Conservation (phyloP, 2,329 filamentous ascomycete genomes). For the Calonectria ilicicola region DNA sequence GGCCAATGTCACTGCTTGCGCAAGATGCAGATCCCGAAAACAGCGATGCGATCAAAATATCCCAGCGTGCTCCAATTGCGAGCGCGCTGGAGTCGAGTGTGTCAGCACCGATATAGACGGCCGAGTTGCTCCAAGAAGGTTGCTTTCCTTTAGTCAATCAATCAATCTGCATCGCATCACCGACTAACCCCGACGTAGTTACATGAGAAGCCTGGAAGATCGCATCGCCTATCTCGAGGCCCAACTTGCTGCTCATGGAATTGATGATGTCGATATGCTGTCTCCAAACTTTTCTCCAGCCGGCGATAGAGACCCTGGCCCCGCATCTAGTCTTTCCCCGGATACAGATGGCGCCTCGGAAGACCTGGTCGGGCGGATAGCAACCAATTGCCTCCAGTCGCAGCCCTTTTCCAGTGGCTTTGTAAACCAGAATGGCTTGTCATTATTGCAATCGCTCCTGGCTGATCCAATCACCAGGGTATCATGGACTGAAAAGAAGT, state of each 20-base stretch:
- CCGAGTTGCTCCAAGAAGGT: constrained; percentile 29
- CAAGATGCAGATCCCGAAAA: constrained; percentile 34
- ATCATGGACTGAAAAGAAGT: constrained; percentile 11
- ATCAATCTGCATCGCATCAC: too few relatives aligned
- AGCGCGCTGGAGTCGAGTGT: constrained; percentile 27
- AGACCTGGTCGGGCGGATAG: constrained; percentile 12
- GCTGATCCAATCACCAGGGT: constrained; percentile 4
- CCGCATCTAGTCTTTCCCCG: background rate
- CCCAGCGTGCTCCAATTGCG: constrained; percentile 34
- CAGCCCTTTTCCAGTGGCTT: constrained; percentile 1
- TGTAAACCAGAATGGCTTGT: constrained; percentile 13
- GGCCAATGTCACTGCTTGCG: constrained; percentile 37
- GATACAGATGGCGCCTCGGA: background rate
- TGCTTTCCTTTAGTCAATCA: background rate
- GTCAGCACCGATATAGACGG: constrained; percentile 35
- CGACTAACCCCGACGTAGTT: constrained; percentile 24
- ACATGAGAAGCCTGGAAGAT: constrained; percentile 43
- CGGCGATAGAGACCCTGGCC: background rate
- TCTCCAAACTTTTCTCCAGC: background rate
- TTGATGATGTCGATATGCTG: constrained; percentile 20
- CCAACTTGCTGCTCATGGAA: constrained; percentile 1
- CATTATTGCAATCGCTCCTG: background rate
- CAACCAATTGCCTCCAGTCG: background rate
- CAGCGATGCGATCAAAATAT: constrained; percentile 38
- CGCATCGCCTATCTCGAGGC: constrained; percentile 39